These are phyloP conservation scores for Cryptococcus deneoformans DNA, from an alignment of 1,284 basidiomycete genomes.

Conservation along the genomic window DNA sequence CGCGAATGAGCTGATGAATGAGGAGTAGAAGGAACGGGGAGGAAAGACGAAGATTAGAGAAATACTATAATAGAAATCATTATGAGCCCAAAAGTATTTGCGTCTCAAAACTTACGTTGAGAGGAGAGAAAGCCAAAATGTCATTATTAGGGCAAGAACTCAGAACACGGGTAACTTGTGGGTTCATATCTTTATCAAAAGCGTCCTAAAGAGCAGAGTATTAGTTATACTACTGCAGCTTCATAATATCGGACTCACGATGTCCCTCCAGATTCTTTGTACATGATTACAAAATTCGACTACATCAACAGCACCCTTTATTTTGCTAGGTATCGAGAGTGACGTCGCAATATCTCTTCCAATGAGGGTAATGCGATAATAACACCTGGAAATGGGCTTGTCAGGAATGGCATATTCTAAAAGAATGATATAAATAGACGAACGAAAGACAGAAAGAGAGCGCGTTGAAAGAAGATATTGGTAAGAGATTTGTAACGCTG, in stretches of 20 bases:
- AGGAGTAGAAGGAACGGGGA: slow-evolving; percentile 28
- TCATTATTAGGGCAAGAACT: slow-evolving; percentile 4
- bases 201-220: too few relatives aligned
- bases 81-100: not conserved
- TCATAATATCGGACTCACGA: slow-evolving; percentile 12
- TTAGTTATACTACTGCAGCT: too few relatives aligned
- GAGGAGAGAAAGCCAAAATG: slow-evolving; percentile 32
- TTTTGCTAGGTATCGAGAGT: slow-evolving; percentile 13
- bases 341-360: slow-evolving; percentile 22
- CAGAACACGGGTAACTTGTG: not conserved
- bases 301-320: slow-evolving; percentile 27
- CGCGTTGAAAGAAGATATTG: slow-evolving; percentile 17
- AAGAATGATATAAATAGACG: not conserved
- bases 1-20: slow-evolving; percentile 25
- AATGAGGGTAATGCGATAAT: slow-evolving; percentile 17
- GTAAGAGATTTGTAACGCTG: slow-evolving; percentile 13
- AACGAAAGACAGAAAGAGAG: slow-evolving; percentile 26
- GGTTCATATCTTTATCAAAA: too few relatives aligned
- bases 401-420: not conserved
- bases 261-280: slow-evolving; percentile 21
- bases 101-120: slow-evolving; percentile 24
- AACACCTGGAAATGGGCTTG: slow-evolving; percentile 8
- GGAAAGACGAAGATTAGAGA: slow-evolving; percentile 26
- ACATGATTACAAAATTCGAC: slow-evolving; percentile 17
- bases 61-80: slow-evolving; percentile 6